A percentile compares a stretch with the other conserved stretches of the same genome.
phyloP scores from a whole-genome alignment of 2,329 filamentous ascomycete genomes.

The Paracorniculantispora psalliotae region DNA sequence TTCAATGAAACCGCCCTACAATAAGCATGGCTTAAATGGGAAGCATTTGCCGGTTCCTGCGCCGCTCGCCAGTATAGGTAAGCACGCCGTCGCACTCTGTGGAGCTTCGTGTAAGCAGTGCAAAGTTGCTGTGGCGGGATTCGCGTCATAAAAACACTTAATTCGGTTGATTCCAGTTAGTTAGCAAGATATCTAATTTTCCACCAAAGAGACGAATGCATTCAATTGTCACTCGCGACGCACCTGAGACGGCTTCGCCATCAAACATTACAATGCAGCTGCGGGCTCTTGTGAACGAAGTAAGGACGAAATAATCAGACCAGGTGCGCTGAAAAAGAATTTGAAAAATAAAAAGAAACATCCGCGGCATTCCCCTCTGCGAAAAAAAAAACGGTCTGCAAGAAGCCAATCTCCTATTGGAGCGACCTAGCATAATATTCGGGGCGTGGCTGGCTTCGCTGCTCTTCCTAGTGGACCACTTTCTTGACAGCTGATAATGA shows the following conservation, averaged over 20 bases:
- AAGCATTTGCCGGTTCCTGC: not conserved
- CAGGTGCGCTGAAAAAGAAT: no score
- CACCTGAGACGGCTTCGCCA: not conserved
- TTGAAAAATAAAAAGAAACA: no score
- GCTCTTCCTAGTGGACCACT: no score
- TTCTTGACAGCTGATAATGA: no score
- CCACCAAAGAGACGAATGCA: not conserved
- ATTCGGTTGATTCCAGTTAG: not conserved
- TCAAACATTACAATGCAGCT: not conserved
- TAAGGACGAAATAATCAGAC: no score
- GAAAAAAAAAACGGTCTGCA: no score
- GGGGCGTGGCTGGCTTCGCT: no score
- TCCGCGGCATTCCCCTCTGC: no score
- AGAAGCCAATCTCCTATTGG: no score
- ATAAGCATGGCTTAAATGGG: not conserved
- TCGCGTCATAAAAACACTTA: not conserved
- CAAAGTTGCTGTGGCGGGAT: not conserved
- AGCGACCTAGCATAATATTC: no score
- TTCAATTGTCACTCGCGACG: not conserved
- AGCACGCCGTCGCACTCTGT: not conserved
- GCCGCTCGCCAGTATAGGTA: not conserved
- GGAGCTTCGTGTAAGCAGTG: not conserved
- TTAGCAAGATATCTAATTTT: not conserved
- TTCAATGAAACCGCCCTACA: not conserved
- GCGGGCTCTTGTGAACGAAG: no score